Percentiles rank a stretch among this genome's conserved stretches.
Conservation (phyloP, 176 grass and related monocot genomes). For the Sorghum bicolor region DNA sequence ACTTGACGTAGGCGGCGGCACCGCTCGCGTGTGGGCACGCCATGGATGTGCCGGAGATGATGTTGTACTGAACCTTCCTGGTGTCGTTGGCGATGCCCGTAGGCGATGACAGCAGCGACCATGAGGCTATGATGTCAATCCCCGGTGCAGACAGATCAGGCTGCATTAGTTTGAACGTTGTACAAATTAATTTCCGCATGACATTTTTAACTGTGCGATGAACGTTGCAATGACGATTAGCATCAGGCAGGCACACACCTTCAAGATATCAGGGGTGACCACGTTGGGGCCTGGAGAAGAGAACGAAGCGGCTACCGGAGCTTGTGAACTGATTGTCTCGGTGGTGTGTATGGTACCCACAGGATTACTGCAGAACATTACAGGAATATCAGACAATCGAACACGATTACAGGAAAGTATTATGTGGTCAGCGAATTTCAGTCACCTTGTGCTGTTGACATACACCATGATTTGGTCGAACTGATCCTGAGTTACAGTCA, state of each 20-base stretch:
- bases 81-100: neutral
- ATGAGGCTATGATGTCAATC: slow-evolving; percentile 42
- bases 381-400: neutral
- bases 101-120: neutral
- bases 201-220: too few species aligned
- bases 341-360: slow-evolving; percentile 33
- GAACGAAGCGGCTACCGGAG: slow-evolving; percentile 31
- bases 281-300: slow-evolving; percentile 53
- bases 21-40: neutral
- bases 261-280: slow-evolving; percentile 41
- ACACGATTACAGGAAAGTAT: too few species aligned
- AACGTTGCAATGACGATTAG: too few species aligned
- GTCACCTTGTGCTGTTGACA: slow-evolving; percentile 19
- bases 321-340: slow-evolving; percentile 22
- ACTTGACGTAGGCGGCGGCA: slow-evolving; percentile 22
- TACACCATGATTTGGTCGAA: slow-evolving; percentile 12
- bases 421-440: neutral
- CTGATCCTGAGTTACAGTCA: neutral
- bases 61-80: slow-evolving; percentile 18
- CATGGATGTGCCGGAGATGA: slow-evolving; percentile 17
- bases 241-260: neutral
- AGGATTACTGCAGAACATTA: slow-evolving; percentile 8
- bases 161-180: neutral
- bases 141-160: slow-evolving; percentile 37
- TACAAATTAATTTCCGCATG: too few species aligned